Percentiles rank a stretch among this genome's conserved stretches.
phyloP scores from a whole-genome alignment of 2,329 filamentous ascomycete species.

The Cordyceps pruinosa region DNA sequence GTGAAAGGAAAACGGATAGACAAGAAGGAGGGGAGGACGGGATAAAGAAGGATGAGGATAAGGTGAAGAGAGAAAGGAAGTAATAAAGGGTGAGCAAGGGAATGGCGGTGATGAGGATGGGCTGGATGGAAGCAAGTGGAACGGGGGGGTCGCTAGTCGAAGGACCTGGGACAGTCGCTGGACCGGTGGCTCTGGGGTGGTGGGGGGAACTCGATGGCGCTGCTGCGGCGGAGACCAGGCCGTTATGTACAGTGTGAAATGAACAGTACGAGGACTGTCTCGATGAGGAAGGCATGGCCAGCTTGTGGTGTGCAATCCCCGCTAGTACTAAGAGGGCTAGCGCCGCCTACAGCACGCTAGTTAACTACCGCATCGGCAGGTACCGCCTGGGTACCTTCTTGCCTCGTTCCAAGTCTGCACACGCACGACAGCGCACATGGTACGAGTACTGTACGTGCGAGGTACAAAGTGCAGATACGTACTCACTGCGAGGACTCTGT shows the following conservation, averaged over 20 bases:
- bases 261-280: neutral
- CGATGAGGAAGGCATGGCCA: neutral
- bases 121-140: slow-evolving; percentile 14
- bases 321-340: neutral
- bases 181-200: slow-evolving; percentile 7
- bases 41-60: slow-evolving; percentile 14
- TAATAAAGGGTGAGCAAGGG: slow-evolving; percentile 9
- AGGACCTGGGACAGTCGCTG: slow-evolving; percentile 13
- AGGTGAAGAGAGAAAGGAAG: slow-evolving; percentile 11
- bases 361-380: neutral
- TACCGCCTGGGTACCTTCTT: neutral
- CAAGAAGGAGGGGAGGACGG: slow-evolving; percentile 12
- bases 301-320: neutral
- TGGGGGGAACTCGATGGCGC: slow-evolving; percentile 11
- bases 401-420: neutral
- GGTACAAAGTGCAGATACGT: neutral
- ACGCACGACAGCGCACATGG: neutral
- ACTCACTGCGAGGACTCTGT: neutral
- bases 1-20: slow-evolving; percentile 7
- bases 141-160: slow-evolving; percentile 13
- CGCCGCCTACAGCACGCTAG: neutral
- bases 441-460: neutral
- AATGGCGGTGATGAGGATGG: slow-evolving; percentile 14
- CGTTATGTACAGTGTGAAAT: neutral
- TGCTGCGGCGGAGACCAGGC: slow-evolving; percentile 8